Conservation (phyloP, 2,329 filamentous ascomycete species). For the Aspergillus thermomutatus region DNA sequence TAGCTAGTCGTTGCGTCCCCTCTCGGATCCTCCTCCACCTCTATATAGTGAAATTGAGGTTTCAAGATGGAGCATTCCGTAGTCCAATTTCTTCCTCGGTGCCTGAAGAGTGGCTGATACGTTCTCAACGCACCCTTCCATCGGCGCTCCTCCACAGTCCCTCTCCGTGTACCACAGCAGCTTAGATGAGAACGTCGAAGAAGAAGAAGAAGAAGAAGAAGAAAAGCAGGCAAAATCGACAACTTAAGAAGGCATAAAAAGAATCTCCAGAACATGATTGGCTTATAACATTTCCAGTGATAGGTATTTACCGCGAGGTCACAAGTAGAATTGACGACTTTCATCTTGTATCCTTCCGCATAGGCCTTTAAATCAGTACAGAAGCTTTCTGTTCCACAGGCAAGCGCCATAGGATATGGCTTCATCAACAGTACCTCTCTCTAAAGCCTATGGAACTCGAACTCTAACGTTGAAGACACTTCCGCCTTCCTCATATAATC, state of each 20-base stretch:
- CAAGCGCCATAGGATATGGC: neutral
- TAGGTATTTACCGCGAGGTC: constrained; percentile 1
- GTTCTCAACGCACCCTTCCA: neutral
- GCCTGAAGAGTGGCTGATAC: neutral
- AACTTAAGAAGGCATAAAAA: constrained; percentile 10
- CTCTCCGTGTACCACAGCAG: neutral
- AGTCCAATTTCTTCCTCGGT: neutral
- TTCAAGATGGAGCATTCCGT: neutral
- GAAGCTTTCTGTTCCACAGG: neutral
- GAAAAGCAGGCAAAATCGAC: neutral
- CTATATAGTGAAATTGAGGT: neutral
- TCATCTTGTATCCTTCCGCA: neutral
- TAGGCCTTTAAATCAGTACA: neutral
- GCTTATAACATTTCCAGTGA: neutral
- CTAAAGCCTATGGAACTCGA: neutral
- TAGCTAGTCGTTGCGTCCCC: neutral
- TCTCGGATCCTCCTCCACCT: neutral
- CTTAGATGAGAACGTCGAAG: constrained; percentile 2
- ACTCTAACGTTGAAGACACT: neutral
- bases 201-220: constrained; percentile 9
- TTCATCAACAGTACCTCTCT: neutral
- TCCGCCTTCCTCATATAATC: neutral
- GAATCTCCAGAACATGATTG: constrained; percentile 6
- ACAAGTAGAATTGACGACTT: constrained; percentile 1
- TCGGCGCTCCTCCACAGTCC: neutral